Base-by-base conservation (phyloP, 164 flowering plant genomes). In the Nymphaea thermarum region DNA sequence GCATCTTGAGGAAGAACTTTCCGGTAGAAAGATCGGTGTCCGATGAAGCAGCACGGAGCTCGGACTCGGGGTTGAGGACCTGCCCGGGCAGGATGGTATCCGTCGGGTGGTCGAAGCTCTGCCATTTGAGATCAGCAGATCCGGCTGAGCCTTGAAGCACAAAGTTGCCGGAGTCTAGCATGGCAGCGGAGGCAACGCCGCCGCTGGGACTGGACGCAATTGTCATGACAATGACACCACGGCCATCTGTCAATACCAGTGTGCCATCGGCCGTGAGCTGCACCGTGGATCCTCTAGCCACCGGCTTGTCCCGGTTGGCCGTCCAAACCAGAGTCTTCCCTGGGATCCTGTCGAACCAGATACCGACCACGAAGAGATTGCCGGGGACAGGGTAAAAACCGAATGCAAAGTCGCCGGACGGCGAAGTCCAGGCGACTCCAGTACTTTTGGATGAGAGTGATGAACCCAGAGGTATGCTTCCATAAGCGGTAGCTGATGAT, bases 101-200 rank as follows among this genome's bases (percentile, higher is more conserved):
- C 1, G 66, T 68, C 0, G 71, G 71, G 2, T 5, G 44, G 41
- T 16, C 45, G 8, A 68, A 68, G 59, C 55, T 68, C 14, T 45
- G 43, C 71, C 71, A 68, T 7, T 60, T 61, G 60, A 44, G 14
- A n/a, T 3, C 62, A 12, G 70, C 63, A 15, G 57, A 51, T 10
- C 14, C 57, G 8, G 69, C 64, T 11, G 16, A 3, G 65, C 68
- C 17, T 2, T 44, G 66, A 41, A 83, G 71, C 17, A 80, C 73
- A 43, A 84, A 76, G 67, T 80, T 84, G 12, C 88, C 88, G 4
- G 73, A 73, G 59, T 84, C 82, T 16, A 76, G 84, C 83, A 82
- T 72, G 47, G 78, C 70, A 7, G 74, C 85, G 63, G 76, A 69
- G 44, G 71, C 44, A 15, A 65, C 77, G 1, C 66, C 66, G 43